Conservation (phyloP, 78 protist genomes). For the Acrasis kona region DNA sequence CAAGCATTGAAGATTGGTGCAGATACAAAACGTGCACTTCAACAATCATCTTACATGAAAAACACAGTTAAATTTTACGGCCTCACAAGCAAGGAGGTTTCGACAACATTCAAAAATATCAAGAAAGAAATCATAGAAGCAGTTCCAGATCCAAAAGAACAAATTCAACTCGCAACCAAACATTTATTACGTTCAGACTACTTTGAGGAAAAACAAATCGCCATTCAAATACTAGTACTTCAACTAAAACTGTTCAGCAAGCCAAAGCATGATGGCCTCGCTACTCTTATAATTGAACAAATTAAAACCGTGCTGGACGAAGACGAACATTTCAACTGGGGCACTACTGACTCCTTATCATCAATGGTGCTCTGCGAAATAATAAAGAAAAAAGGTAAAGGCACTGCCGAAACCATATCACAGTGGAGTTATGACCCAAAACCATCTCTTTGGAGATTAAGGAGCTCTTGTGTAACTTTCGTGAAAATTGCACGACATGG, state of each 20-base stretch:
- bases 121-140: background rate
- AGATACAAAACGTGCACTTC: too few species aligned
- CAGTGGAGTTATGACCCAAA: background rate
- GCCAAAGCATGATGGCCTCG: too few species aligned
- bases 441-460: constrained; percentile 1
- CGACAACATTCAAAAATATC: background rate
- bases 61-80: too few species aligned
- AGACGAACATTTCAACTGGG: constrained; percentile 2
- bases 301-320: constrained; percentile 3
- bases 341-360: constrained; percentile 2
- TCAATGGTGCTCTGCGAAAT: background rate
- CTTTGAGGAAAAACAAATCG: constrained; percentile 8
- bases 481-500: constrained; percentile 3
- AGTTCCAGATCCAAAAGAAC: background rate
- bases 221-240: background rate
- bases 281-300: too few species aligned
- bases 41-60: too few species aligned
- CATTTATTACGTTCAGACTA: background rate
- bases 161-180: background rate
- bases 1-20: too few species aligned
- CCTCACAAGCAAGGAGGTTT: too few species aligned
- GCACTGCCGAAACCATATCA: background rate
- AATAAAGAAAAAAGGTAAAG: background rate
- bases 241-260: background rate
- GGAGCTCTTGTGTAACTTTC: constrained; percentile 8